Evolutionary conservation across 2,329 filamentous ascomycete species (phyloP).

Genomic region (Epichloe bromicola): DNA sequence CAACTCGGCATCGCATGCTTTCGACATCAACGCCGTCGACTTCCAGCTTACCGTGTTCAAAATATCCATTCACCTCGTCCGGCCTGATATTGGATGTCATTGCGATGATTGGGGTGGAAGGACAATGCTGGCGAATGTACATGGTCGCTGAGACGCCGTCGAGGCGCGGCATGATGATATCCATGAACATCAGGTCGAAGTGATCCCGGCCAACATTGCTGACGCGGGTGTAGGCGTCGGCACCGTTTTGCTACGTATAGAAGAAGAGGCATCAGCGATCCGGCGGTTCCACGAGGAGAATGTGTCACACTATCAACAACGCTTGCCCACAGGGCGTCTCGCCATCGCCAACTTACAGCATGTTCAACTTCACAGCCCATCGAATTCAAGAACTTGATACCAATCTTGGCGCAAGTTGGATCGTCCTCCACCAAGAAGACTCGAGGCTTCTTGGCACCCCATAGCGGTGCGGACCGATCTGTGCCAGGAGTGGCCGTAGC

Average conservation of each 20-base stretch:
- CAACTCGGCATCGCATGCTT: too few species aligned
- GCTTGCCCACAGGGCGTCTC: background rate
- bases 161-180: constrained; percentile 94
- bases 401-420: constrained; percentile 53
- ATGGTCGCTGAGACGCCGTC: constrained; percentile 92
- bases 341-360: constrained; percentile 36
- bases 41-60: constrained; percentile 67
- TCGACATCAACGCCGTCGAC: too few species aligned
- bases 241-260: constrained; percentile 46
- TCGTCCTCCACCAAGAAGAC: constrained; percentile 86
- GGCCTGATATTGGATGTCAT: constrained; percentile 98
- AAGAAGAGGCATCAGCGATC: constrained; percentile 7
- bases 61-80: constrained; percentile 94
- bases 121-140: constrained; percentile 78
- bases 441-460: constrained; percentile 54
- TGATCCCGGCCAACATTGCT: constrained; percentile 31
- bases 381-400: constrained; percentile 51
- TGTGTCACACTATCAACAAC: too few species aligned
- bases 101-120: constrained; percentile 77
- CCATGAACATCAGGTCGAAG: constrained; percentile 68
- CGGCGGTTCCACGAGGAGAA: background rate
- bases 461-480: constrained; percentile 31
- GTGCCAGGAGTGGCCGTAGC: constrained; percentile 12
- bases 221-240: constrained; percentile 84
- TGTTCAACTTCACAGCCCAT: constrained; percentile 56